phyloP scores from a whole-genome alignment of 2,329 filamentous ascomycete genomes.

The Albophoma yamanashiensis region DNA sequence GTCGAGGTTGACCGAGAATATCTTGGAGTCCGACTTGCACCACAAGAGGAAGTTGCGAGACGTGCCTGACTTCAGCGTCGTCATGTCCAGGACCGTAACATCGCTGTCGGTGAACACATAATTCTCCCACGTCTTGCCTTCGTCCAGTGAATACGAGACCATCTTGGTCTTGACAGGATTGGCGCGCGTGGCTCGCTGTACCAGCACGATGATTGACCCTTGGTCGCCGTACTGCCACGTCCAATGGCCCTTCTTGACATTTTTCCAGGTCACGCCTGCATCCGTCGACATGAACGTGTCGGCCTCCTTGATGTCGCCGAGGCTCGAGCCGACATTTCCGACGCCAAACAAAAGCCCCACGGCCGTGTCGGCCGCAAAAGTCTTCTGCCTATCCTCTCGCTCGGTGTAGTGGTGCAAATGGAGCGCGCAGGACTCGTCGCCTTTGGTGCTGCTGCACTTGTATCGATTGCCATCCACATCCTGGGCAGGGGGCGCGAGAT shows the following conservation, averaged over 20 bases:
- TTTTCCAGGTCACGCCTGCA: slow-evolving; percentile 81
- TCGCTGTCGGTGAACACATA: slow-evolving; percentile 63
- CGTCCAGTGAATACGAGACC: slow-evolving; percentile 69
- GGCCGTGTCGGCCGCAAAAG: slow-evolving; percentile 79
- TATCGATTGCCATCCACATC: slow-evolving; percentile 64
- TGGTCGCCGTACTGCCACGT: slow-evolving; percentile 95
- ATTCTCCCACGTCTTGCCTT: slow-evolving; percentile 69
- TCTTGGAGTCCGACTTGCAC: slow-evolving; percentile 49
- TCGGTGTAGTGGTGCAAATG: slow-evolving; percentile 97
- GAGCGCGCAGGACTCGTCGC: slow-evolving; percentile 63
- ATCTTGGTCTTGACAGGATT: slow-evolving; percentile 56
- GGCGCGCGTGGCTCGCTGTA: slow-evolving; percentile 58
- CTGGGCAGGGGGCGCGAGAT: slow-evolving; percentile 59
- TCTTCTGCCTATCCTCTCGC: slow-evolving; percentile 68
- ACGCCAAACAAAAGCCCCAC: slow-evolving; percentile 84
- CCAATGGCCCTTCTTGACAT: slow-evolving; percentile 78
- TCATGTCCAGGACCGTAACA: slow-evolving; percentile 67
- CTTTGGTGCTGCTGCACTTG: slow-evolving; percentile 49
- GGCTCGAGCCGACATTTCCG: slow-evolving; percentile 72
- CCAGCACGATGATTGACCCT: slow-evolving; percentile 84
- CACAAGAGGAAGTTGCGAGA: slow-evolving; percentile 89
- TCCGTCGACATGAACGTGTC: slow-evolving; percentile 88
- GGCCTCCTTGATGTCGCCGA: slow-evolving; percentile 58
- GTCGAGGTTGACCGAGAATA: slow-evolving; percentile 75
- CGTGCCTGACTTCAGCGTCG: slow-evolving; percentile 78